Base-by-base conservation (phyloP, 805 yeast genomes). In the Ogataea haglerorum region DNA sequence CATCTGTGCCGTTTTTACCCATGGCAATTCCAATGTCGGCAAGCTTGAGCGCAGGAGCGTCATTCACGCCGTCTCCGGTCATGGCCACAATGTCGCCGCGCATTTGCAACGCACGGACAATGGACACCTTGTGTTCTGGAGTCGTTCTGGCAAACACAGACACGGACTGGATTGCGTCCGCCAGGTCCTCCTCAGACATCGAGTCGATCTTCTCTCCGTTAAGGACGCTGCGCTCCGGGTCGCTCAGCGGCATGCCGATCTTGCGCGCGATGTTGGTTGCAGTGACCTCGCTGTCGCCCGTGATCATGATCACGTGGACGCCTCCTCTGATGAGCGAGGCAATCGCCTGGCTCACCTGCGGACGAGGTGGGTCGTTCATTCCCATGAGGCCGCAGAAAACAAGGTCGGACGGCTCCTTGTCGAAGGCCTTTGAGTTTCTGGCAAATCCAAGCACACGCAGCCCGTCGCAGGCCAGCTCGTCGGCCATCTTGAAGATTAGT, bases 31-130 rank as follows among this genome's bases (percentile, higher is more conserved):
- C 98, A 53, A 90, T 90, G 65, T 90, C 96, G 2, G 98, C 97
- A 52, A 90, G 72, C 60, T 91, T 90, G 53, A 91, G 73, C 5
- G 98, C 97, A n/a, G 98, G 98, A 0, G 98, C 98, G 70, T 90
- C 98, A 62, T 90, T 90, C 10, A 91, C 96, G 66, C 98, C 98
- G 65, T 90, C 98, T 53, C 99, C 99, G n/a, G 98, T 90, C 96
- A 91, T 90, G 17, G 97, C 99, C 38, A 91, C 98, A 47, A 91
- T 81, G 61, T 91, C 95, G 37, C 96, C 96, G 59, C 95, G 76
- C 60, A 78, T 76, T 61, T 90, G 95, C 48, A 90, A 71, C 0
- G 96, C 96, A 56, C 85, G 79, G 24, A 90, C 95, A 63, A 90
- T 90, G 45, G 85, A 75, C 47, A 90, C 82, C 60, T 90, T 90